Evolutionary conservation across 768 basidiomycete species (phyloP).

Genomic region (Suillus bovinus): DNA sequence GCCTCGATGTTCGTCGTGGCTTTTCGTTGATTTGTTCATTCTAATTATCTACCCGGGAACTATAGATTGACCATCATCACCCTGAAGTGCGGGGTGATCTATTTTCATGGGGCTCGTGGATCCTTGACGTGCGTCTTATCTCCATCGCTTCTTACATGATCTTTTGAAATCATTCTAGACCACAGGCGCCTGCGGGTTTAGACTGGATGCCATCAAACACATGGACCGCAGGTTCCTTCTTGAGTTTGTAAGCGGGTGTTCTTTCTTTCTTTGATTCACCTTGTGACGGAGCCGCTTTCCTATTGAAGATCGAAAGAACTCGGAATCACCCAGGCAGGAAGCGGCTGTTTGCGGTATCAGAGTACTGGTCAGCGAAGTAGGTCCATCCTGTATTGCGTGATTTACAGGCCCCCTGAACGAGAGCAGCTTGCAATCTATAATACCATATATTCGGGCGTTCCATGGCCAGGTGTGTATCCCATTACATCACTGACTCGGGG

Average conservation of each 20-base stretch:
- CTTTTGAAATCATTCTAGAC: slow-evolving; percentile 42
- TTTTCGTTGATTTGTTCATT: background rate
- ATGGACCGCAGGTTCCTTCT: slow-evolving; percentile 71
- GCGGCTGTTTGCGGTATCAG: slow-evolving; percentile 68
- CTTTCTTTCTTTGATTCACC: background rate
- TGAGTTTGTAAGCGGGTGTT: slow-evolving; percentile 54
- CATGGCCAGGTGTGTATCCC: slow-evolving; percentile 56
- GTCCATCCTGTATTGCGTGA: slow-evolving; percentile 18
- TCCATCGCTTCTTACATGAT: slow-evolving; percentile 1
- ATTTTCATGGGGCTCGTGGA: slow-evolving; percentile 76
- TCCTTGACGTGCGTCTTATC: slow-evolving; percentile 49
- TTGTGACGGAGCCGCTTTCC: slow-evolving; percentile 1
- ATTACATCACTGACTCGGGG: slow-evolving; percentile 6
- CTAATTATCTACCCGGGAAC: slow-evolving; percentile 16
- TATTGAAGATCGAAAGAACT: slow-evolving; percentile 49
- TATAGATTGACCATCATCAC: slow-evolving; percentile 81
- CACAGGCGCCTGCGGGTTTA: slow-evolving; percentile 71
- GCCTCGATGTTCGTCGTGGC: slow-evolving; percentile 55
- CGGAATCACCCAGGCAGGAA: slow-evolving; percentile 45
- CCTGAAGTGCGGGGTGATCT: slow-evolving; percentile 78
- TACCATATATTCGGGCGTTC: slow-evolving; percentile 61
- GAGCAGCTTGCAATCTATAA: slow-evolving; percentile 46
- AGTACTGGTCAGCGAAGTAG: slow-evolving; percentile 81
- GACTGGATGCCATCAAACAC: slow-evolving; percentile 92
- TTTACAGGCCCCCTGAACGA: background rate